Evolutionary conservation across 345 rosid species (phyloP).

Genomic region (Aurinia saxatilis): DNA sequence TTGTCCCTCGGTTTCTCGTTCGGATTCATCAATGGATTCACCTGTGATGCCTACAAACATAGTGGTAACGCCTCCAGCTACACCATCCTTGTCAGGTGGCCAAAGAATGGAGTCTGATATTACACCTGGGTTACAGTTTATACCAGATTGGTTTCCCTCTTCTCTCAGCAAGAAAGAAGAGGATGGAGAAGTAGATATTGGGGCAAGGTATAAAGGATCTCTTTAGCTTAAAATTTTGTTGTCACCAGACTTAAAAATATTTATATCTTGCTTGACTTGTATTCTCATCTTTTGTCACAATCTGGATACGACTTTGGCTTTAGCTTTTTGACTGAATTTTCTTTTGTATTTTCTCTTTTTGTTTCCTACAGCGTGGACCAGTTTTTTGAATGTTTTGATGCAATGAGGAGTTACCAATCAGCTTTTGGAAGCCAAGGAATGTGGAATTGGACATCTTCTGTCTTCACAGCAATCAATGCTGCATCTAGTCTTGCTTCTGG

Average conservation of each 20-base stretch:
- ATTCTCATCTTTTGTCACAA: not conserved
- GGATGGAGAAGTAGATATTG: constrained; percentile 60
- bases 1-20: constrained; percentile 38
- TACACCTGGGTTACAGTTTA: constrained; percentile 51
- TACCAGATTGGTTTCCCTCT: constrained; percentile 77
- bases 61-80: constrained; percentile 28
- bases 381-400: constrained; percentile 95
- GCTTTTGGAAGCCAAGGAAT: constrained; percentile 85
- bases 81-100: constrained; percentile 29
- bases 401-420: constrained; percentile 78
- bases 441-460: constrained; percentile 97
- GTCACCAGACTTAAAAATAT: constrained; percentile 8
- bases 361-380: constrained; percentile 70
- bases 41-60: constrained; percentile 24
- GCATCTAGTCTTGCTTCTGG: constrained; percentile 99
- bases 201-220: constrained; percentile 57
- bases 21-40: constrained; percentile 31
- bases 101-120: constrained; percentile 39
- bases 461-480: constrained; percentile 90
- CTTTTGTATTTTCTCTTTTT: constrained; percentile 1
- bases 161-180: constrained; percentile 32
- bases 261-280: not conserved
- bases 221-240: constrained; percentile 4
- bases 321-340: not conserved
- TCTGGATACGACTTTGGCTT: not conserved